Conservation (phyloP, 164 flowering plant species). For the Sextonia rubra region DNA sequence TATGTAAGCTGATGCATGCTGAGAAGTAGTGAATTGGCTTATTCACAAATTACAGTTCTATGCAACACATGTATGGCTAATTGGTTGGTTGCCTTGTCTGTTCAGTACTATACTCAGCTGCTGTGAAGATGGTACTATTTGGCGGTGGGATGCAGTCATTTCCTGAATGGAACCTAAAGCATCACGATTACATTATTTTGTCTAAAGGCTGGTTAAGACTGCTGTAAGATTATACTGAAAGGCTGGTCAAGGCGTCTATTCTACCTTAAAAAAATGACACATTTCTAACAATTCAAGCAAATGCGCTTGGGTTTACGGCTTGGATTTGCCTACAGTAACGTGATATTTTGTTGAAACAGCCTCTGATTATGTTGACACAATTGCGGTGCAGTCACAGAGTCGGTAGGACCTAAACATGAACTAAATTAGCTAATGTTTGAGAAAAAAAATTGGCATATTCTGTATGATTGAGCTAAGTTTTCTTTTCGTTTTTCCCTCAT, state of each 20-base stretch:
- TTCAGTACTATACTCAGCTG: conserved; percentile 88
- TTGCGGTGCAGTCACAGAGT: too few relatives aligned
- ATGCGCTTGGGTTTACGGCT: background rate
- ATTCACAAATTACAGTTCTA: background rate
- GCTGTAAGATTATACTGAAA: too few relatives aligned
- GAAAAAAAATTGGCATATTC: too few relatives aligned
- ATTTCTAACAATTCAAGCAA: background rate
- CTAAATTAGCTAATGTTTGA: too few relatives aligned
- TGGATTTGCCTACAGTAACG: background rate
- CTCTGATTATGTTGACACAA: too few relatives aligned
- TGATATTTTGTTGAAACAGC: background rate
- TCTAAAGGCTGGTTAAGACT: background rate
- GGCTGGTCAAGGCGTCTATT: background rate
- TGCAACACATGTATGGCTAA: background rate
- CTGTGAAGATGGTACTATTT: conserved; percentile 94
- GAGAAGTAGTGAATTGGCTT: too few relatives aligned
- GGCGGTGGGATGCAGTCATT: conserved; percentile 88
- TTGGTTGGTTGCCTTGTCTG: background rate
- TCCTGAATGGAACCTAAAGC: background rate
- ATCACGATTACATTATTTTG: background rate
- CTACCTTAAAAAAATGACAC: too few relatives aligned
- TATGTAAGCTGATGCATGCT: too few relatives aligned
- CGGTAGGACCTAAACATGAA: too few relatives aligned
- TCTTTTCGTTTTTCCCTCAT: too few relatives aligned
- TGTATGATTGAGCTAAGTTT: too few relatives aligned